phyloP scores from a whole-genome alignment of 441 rosid genomes.

The Kokia cookei region DNA sequence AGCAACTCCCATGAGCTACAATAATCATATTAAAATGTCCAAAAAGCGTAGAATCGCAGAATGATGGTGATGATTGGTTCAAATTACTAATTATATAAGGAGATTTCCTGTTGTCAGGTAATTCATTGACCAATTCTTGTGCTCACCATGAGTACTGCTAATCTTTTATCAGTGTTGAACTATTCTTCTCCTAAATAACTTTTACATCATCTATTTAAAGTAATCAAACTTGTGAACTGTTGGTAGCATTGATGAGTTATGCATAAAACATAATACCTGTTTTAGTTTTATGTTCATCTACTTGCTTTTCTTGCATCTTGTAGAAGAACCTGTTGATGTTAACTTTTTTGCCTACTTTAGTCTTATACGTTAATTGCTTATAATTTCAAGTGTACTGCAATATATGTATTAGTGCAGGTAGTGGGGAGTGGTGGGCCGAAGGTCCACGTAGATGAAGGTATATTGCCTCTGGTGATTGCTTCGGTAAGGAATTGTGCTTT shows the following conservation, averaged over 20 bases:
- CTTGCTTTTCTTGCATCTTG: neutral
- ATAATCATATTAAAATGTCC: slow-evolving; percentile 20
- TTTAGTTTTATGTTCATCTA: neutral
- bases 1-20: slow-evolving; percentile 6
- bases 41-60: slow-evolving; percentile 30
- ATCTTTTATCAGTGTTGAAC: neutral
- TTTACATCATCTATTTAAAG: neutral
- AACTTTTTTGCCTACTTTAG: neutral
- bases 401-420: neutral
- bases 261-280: neutral
- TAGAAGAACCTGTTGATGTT: neutral
- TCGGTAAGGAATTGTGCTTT: neutral
- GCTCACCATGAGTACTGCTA: neutral
- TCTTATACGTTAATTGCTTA: neutral
- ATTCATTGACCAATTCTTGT: neutral
- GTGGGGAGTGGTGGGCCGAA: neutral
- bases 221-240: neutral
- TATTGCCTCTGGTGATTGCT: neutral
- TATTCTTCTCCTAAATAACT: neutral
- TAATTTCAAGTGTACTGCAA: neutral
- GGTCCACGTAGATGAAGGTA: neutral
- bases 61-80: slow-evolving; percentile 15
- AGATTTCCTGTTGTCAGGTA: slow-evolving; percentile 7
- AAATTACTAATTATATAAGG: neutral
- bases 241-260: neutral